Evolutionary conservation across 1,139 yeast species (phyloP).

Genomic region (Geotrichum fermentans): DNA sequence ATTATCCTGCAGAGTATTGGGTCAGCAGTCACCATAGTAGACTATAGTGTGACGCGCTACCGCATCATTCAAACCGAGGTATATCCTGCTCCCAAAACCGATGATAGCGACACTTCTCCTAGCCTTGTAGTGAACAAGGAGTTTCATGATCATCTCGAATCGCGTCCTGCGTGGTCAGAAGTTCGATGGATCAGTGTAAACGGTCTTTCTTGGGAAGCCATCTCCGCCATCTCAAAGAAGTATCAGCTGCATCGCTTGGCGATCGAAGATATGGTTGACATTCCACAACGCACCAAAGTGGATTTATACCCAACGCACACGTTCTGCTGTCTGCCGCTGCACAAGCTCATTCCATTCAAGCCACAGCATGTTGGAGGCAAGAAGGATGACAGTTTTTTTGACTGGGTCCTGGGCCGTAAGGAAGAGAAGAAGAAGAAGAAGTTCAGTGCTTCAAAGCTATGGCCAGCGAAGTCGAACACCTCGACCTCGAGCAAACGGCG

Average conservation of each 20-base stretch:
- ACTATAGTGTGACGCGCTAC: constrained; percentile 43
- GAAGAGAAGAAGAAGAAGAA: neutral
- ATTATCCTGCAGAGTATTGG: constrained; percentile 48
- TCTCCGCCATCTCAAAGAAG: constrained; percentile 40
- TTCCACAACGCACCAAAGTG: constrained; percentile 53
- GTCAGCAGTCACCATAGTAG: constrained; percentile 46
- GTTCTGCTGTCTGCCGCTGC: constrained; percentile 49
- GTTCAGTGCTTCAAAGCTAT: neutral
- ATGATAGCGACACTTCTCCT: constrained; percentile 12
- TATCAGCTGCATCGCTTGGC: constrained; percentile 47
- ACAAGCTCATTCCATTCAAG: constrained; percentile 40
- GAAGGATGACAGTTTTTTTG: constrained; percentile 10
- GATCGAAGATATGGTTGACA: constrained; percentile 54
- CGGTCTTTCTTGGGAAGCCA: constrained; percentile 54
- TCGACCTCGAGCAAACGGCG: neutral
- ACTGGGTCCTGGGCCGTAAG: constrained; percentile 11
- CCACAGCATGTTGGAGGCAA: constrained; percentile 21
- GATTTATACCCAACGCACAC: constrained; percentile 48
- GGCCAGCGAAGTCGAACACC: constrained; percentile 1
- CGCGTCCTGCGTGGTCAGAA: constrained; percentile 45
- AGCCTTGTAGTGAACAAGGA: constrained; percentile 21
- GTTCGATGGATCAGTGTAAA: constrained; percentile 54
- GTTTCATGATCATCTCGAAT: constrained; percentile 28
- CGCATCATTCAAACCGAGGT: constrained; percentile 40
- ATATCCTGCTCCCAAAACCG: constrained; percentile 18